phyloP scores from a whole-genome alignment of 257 asterid genomes.

The Solanum clarkiae region DNA sequence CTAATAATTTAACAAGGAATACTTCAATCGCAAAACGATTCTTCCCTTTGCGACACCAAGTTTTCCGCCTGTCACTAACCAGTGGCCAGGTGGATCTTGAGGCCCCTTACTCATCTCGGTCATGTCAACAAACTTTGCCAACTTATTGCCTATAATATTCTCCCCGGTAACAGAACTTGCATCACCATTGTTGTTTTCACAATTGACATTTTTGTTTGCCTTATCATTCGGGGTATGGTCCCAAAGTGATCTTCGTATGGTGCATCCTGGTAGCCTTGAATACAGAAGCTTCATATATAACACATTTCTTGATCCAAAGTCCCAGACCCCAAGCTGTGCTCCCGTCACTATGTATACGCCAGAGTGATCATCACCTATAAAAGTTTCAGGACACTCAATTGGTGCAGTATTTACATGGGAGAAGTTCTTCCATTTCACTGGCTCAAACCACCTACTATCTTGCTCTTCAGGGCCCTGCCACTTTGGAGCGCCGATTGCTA shows the following conservation, averaged over 20 bases:
- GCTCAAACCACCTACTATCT: slow-evolving; percentile 87
- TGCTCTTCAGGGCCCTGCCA: slow-evolving; percentile 95
- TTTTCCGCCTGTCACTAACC: slow-evolving; percentile 88
- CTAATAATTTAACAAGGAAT: slow-evolving; percentile 15
- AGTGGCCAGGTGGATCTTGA: slow-evolving; percentile 67
- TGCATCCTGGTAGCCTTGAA: slow-evolving; percentile 69
- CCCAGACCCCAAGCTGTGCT: slow-evolving; percentile 89
- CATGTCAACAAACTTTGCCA: slow-evolving; percentile 63
- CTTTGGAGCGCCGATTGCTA: slow-evolving; percentile 80
- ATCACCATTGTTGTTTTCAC: slow-evolving; percentile 9
- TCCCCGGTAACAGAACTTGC: slow-evolving; percentile 32
- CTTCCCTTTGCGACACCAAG: slow-evolving; percentile 75
- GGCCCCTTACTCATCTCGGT: slow-evolving; percentile 66
- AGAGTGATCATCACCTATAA: slow-evolving; percentile 35
- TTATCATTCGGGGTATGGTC: slow-evolving; percentile 48
- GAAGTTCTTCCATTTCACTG: slow-evolving; percentile 75
- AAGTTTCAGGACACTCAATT: slow-evolving; percentile 57
- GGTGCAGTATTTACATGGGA: slow-evolving; percentile 83
- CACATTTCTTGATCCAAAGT: slow-evolving; percentile 72
- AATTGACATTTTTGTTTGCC: slow-evolving; percentile 5
- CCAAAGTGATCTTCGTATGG: slow-evolving; percentile 61
- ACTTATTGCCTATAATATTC: slow-evolving; percentile 33
- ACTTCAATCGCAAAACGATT: slow-evolving; percentile 63
- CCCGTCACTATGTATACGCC: slow-evolving; percentile 64
- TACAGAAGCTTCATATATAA: slow-evolving; percentile 61